Conservation (phyloP, 169 alveolate species). For the Besnoitia besnoiti region DNA sequence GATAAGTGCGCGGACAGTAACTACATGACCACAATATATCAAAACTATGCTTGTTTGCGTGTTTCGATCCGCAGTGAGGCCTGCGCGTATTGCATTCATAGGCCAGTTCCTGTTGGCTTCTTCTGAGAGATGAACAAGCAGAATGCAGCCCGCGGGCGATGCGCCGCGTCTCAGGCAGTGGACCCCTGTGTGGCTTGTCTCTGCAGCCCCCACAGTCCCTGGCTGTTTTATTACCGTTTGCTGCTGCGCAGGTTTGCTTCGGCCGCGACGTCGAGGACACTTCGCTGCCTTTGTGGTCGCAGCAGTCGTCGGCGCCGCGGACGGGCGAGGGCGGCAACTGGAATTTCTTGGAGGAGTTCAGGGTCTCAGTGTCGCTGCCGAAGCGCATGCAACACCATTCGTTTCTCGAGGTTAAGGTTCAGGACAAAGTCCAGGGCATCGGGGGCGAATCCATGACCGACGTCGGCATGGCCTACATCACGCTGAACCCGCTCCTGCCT, state of each 20-base stretch:
- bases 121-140: too few relatives aligned
- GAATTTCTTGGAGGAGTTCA: constrained; percentile 75
- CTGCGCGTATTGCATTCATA: too few relatives aligned
- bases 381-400: constrained; percentile 88
- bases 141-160: too few relatives aligned
- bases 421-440: constrained; percentile 52
- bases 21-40: too few relatives aligned
- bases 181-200: too few relatives aligned
- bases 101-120: too few relatives aligned
- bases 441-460: constrained; percentile 65
- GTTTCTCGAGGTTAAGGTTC: constrained; percentile 78
- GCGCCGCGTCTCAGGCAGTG: too few relatives aligned
- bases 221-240: neutral
- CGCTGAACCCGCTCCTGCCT: constrained; percentile 82
- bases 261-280: constrained; percentile 85
- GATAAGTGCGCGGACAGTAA: too few relatives aligned
- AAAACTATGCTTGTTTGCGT: too few relatives aligned
- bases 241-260: constrained; percentile 74
- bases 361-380: constrained; percentile 78
- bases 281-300: constrained; percentile 81
- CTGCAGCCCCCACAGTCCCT: too few relatives aligned
- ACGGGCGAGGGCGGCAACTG: constrained; percentile 76
- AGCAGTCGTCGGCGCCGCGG: constrained; percentile 76
- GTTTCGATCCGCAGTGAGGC: too few relatives aligned
- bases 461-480: constrained; percentile 82